Evolutionary conservation across 2,329 filamentous ascomycete genomes (phyloP).

Genomic region (Monosporascus ibericus): DNA sequence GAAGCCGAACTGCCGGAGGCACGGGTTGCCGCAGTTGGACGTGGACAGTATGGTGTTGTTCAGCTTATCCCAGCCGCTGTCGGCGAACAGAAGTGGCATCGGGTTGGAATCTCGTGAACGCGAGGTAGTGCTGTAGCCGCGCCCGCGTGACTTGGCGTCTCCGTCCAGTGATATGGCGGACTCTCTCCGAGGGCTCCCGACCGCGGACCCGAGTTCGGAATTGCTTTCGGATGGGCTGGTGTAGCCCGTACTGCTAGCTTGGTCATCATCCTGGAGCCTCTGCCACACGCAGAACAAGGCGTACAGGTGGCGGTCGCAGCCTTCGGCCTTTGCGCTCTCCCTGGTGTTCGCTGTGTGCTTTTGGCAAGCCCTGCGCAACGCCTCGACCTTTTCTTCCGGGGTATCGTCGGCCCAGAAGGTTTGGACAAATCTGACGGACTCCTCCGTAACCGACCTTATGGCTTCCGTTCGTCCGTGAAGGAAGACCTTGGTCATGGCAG

Average conservation of each 20-base stretch:
- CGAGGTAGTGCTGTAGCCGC: slow-evolving; percentile 51
- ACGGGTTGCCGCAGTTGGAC: slow-evolving; percentile 97
- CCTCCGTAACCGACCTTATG: slow-evolving; percentile 76
- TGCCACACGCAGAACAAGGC: slow-evolving; percentile 95
- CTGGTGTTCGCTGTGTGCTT: slow-evolving; percentile 75
- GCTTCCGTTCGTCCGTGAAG: slow-evolving; percentile 93
- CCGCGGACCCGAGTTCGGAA: slow-evolving; percentile 38
- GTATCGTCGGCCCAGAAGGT: slow-evolving; percentile 94
- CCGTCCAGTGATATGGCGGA: slow-evolving; percentile 41
- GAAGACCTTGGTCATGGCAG: slow-evolving; percentile 94
- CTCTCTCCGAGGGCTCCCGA: slow-evolving; percentile 48
- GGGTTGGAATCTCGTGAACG: slow-evolving; percentile 38
- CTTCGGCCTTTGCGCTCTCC: slow-evolving; percentile 82
- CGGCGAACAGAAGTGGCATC: slow-evolving; percentile 78
- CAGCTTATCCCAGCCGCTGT: slow-evolving; percentile 87
- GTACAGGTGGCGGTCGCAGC: slow-evolving; percentile 89
- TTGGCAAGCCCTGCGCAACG: slow-evolving; percentile 75
- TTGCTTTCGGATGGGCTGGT: slow-evolving; percentile 52
- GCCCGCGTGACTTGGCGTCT: slow-evolving; percentile 30
- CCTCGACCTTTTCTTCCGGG: slow-evolving; percentile 74
- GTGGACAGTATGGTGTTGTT: slow-evolving; percentile 93
- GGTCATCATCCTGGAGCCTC: slow-evolving; percentile 71
- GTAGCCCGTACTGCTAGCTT: slow-evolving; percentile 53
- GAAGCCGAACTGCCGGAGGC: slow-evolving; percentile 91
- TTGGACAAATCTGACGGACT: slow-evolving; percentile 82